Conservation (phyloP, 768 basidiomycete species). For the Termitomyces sp. region DNA sequence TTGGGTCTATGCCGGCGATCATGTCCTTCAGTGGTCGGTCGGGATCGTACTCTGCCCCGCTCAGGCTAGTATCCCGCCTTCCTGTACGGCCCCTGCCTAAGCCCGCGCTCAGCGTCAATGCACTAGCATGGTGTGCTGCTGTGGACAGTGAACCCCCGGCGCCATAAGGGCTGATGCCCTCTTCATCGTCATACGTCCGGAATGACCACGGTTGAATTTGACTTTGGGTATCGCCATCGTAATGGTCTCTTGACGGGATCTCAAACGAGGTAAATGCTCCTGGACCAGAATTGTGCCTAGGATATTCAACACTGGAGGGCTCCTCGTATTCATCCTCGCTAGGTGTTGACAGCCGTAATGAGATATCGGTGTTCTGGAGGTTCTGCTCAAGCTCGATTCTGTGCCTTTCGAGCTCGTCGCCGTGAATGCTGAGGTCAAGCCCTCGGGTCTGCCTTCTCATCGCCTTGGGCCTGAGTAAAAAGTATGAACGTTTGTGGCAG, state of each 20-base stretch:
- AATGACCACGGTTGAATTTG: conserved; percentile 57
- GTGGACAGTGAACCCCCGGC: conserved; percentile 76
- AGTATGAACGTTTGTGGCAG: conserved; percentile 15
- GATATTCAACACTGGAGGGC: conserved; percentile 62
- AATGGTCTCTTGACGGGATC: conserved; percentile 50
- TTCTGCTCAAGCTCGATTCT: conserved; percentile 79
- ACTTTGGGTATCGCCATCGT: conserved; percentile 49
- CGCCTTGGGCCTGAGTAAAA: conserved; percentile 2
- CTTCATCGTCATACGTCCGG: conserved; percentile 33
- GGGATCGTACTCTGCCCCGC: conserved; percentile 83
- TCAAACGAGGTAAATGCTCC: conserved; percentile 59
- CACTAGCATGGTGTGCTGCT: conserved; percentile 86
- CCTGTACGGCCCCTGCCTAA: conserved; percentile 54
- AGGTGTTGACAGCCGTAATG: conserved; percentile 63
- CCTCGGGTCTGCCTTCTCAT: conserved; percentile 37
- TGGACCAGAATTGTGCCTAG: conserved; percentile 64
- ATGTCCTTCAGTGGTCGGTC: conserved; percentile 75
- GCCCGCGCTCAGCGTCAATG: conserved; percentile 81
- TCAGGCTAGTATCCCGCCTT: conserved; percentile 55
- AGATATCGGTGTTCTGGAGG: conserved; percentile 68
- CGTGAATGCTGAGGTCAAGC: conserved; percentile 49
- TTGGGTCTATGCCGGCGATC: conserved; percentile 56
- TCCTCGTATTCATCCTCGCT: conserved; percentile 36
- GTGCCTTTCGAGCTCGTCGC: conserved; percentile 72
- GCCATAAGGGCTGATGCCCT: conserved; percentile 63